A percentile compares a stretch with the other conserved stretches of the same genome.
phyloP scores from a whole-genome alignment of 2,329 filamentous ascomycete species.

The Pezicula neosporulosa region DNA sequence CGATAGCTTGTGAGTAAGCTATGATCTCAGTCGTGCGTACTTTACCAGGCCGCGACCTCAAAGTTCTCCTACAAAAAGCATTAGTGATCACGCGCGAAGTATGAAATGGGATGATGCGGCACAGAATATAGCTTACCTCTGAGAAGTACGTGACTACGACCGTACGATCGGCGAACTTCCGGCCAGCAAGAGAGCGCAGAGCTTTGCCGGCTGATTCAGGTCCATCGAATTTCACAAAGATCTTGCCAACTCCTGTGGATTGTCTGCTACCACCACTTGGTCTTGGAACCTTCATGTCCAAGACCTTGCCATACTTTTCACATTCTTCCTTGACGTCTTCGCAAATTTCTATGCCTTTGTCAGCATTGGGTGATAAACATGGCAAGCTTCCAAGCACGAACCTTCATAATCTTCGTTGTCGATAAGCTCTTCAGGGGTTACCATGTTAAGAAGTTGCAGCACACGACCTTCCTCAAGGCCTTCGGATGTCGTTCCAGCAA shows the following conservation, averaged over 20 bases:
- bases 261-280: conserved; percentile 80
- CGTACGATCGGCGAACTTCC: conserved; percentile 94
- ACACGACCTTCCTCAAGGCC: conserved; percentile 81
- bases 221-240: conserved; percentile 89
- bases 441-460: conserved; percentile 95
- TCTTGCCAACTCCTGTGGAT: conserved; percentile 90
- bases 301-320: conserved; percentile 78
- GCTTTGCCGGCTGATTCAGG: conserved; percentile 78
- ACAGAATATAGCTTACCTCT: conserved; percentile 56
- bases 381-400: conserved; percentile 35
- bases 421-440: conserved; percentile 90
- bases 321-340: conserved; percentile 95
- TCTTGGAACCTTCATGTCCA: conserved; percentile 90
- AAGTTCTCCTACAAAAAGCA: conserved; percentile 72
- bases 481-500: conserved; percentile 81
- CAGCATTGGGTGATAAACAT: conserved; percentile 26
- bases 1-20: not conserved
- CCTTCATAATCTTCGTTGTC: conserved; percentile 95
- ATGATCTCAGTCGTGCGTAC: not conserved
- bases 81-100: conserved; percentile 25
- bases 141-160: conserved; percentile 96
- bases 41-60: conserved; percentile 47
- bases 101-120: not conserved
- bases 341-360: conserved; percentile 72
- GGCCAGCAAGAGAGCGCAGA: conserved; percentile 82